Percentiles rank a stretch among this genome's conserved stretches.
Conservation (phyloP, 371 early-diverging fungal genomes). For the Amoeboaphelidium occidentale region DNA sequence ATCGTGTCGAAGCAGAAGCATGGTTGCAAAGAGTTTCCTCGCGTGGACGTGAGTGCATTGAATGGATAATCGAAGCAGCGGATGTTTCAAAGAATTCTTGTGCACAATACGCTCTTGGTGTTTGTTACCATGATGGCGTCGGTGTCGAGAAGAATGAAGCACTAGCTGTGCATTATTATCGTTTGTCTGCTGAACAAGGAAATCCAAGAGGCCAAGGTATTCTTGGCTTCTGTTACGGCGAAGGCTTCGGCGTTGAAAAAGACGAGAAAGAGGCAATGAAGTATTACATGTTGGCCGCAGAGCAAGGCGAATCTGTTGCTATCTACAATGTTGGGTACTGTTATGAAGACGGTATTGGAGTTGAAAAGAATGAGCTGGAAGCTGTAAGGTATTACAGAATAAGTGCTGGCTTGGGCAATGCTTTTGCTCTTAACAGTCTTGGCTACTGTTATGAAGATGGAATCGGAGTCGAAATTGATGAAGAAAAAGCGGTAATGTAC, state of each 20-base stretch:
- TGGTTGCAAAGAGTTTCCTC: slow-evolving; percentile 21
- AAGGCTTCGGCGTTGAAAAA: slow-evolving; percentile 48
- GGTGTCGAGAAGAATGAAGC: slow-evolving; percentile 32
- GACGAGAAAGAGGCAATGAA: slow-evolving; percentile 35
- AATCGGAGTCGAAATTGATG: slow-evolving; percentile 16
- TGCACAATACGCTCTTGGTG: slow-evolving; percentile 34
- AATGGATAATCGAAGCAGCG: slow-evolving; percentile 31
- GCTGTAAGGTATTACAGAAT: slow-evolving; percentile 58
- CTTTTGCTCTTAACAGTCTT: slow-evolving; percentile 65
- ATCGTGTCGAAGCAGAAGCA: slow-evolving; percentile 35
- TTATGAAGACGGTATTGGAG: slow-evolving; percentile 59
- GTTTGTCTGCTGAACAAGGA: slow-evolving; percentile 40
- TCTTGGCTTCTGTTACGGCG: slow-evolving; percentile 68
- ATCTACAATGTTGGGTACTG: slow-evolving; percentile 72
- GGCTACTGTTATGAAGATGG: slow-evolving; percentile 57
- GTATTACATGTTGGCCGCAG: slow-evolving; percentile 34
- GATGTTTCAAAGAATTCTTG: slow-evolving; percentile 26
- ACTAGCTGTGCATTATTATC: slow-evolving; percentile 38
- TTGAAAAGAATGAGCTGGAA: slow-evolving; percentile 27
- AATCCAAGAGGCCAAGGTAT: slow-evolving; percentile 55
- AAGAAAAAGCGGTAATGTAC: slow-evolving; percentile 12
- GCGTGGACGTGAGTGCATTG: slow-evolving; percentile 16
- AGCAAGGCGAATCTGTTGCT: slow-evolving; percentile 25
- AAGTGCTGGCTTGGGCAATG: slow-evolving; percentile 53
- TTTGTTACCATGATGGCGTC: slow-evolving; percentile 44